Conservation (phyloP, 106 monocot genomes). For the Vanilla planifolia region DNA sequence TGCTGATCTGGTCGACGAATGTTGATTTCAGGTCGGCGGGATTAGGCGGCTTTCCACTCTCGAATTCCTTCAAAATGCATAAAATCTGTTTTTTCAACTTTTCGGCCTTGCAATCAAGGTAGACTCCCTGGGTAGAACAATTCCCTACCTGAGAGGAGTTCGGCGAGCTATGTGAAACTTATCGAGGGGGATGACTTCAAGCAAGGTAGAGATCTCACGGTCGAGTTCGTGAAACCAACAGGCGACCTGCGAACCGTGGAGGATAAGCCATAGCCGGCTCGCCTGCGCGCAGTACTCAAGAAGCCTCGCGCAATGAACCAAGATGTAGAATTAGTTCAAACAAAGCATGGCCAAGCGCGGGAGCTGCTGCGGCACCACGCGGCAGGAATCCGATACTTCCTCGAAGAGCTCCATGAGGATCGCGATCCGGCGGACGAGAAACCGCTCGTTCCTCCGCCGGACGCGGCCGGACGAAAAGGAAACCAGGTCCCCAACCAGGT, state of each 20-base stretch:
- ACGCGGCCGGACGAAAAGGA: slow-evolving; percentile 6
- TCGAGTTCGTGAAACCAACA: slow-evolving; percentile 61
- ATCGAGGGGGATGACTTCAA: slow-evolving; percentile 72
- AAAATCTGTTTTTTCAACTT: slow-evolving; percentile 28
- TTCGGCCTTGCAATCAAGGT: slow-evolving; percentile 37
- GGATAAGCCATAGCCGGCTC: slow-evolving; percentile 53
- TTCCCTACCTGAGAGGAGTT: slow-evolving; percentile 38
- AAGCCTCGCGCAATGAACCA: slow-evolving; percentile 44
- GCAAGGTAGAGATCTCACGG: slow-evolving; percentile 58
- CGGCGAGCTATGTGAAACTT: slow-evolving; percentile 38
- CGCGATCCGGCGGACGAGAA: slow-evolving; percentile 31
- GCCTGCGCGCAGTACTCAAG: slow-evolving; percentile 67
- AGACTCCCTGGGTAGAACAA: slow-evolving; percentile 23
- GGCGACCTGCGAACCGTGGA: slow-evolving; percentile 39
- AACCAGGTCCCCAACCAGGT: slow-evolving; percentile 18
- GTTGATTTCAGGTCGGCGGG: slow-evolving; percentile 16
- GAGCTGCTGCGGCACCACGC: background rate
- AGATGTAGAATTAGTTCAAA: slow-evolving; percentile 82
- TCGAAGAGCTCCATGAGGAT: slow-evolving; percentile 51
- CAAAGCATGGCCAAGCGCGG: slow-evolving; percentile 40
- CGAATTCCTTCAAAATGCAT: slow-evolving; percentile 39
- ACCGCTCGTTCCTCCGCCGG: slow-evolving; percentile 27
- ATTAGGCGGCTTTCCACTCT: slow-evolving; percentile 26
- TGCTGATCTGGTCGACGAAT: slow-evolving; percentile 33
- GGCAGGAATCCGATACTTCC: slow-evolving; percentile 16